These are phyloP conservation scores for Magnolia kwangsiensis DNA, from an alignment of 164 flowering plant species.

Conservation along the genomic window DNA sequence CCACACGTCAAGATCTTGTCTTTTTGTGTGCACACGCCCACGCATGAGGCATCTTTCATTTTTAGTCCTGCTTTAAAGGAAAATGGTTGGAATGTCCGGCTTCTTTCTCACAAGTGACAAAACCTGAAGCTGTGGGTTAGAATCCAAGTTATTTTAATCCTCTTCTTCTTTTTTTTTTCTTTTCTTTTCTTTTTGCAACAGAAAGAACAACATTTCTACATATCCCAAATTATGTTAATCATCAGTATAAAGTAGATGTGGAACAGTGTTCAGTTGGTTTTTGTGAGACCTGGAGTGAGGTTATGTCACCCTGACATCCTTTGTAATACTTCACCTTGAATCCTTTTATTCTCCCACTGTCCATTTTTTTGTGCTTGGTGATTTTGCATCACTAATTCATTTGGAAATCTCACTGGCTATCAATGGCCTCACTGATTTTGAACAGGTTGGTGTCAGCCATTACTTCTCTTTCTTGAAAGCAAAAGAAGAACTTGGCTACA, in stretches of 20 bases:
- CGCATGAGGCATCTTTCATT: too few species aligned
- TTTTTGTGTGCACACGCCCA: too few species aligned
- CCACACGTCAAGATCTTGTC: too few species aligned
- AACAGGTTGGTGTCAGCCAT: constrained; percentile 91
- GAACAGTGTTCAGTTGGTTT: background rate
- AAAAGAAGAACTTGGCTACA: constrained; percentile 75
- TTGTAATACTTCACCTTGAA: background rate
- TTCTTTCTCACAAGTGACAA: too few species aligned
- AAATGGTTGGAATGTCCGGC: too few species aligned
- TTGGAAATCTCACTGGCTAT: background rate
- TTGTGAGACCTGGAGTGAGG: background rate
- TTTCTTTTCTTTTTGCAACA: too few species aligned
- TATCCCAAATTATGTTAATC: background rate
- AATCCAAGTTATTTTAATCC: background rate
- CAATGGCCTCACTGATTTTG: background rate
- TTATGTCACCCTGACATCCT: background rate
- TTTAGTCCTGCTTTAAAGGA: too few species aligned
- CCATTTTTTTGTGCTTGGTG: background rate
- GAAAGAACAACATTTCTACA: too few species aligned
- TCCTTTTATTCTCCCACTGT: background rate
- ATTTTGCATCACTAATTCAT: background rate
- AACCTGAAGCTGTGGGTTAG: background rate
- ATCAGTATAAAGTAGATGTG: background rate
- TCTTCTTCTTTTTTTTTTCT: too few species aligned
- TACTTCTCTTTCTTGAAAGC: constrained; percentile 85